Evolutionary conservation across 108 stramenopile species (phyloP), one percentile per base, ranked within the genome.

Genomic region (Nitzschia sp.): DNA sequence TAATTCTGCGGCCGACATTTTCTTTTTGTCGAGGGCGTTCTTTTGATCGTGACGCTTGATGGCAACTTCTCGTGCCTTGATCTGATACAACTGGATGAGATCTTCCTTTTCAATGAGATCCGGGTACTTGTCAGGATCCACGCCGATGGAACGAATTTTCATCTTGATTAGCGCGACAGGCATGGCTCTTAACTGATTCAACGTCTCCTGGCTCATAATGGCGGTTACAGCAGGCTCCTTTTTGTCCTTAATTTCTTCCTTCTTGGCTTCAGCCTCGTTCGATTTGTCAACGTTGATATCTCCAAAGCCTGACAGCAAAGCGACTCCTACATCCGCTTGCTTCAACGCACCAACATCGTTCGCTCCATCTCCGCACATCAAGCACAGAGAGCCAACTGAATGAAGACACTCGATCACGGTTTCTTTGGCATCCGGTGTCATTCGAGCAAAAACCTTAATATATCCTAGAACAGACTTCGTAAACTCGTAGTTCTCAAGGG

Each of bases 341-440:
- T 96, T 96, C 55, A 98, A 82, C 27, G 93, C 95, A 55, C 85
- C 81, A 47, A 95, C 97, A 74, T 96, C 97, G 69, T 97, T 97
- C n/a, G 96, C 97, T 38, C 97, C 97, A 66, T 97, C 97, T 42
- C 98, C 98, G 62, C 98, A 98, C 98, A 98, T 98, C 24, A 98
- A 66, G 70, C 95, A 94, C 21, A 89, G 77, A 46, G 72, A 74
- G 24, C 90, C 95, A 9, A 89, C 82, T 21, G 86, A 85, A 72
- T 97, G 92, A 18, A 97, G 79, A 54, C 88, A 87, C 59, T 89
- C 85, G 64, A 98, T 96, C 0, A 98, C 90, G 23, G 83, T 92
- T 76, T 97, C 98, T 72, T 98, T 98, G 21, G 90, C 97, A 75
- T 97, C 97, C 19, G 98, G 98, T 15, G 92, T 88, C 97, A 97